These are phyloP conservation scores for Potentilla sterilis DNA, from an alignment of 306 rosid species.

Conservation along the genomic window DNA sequence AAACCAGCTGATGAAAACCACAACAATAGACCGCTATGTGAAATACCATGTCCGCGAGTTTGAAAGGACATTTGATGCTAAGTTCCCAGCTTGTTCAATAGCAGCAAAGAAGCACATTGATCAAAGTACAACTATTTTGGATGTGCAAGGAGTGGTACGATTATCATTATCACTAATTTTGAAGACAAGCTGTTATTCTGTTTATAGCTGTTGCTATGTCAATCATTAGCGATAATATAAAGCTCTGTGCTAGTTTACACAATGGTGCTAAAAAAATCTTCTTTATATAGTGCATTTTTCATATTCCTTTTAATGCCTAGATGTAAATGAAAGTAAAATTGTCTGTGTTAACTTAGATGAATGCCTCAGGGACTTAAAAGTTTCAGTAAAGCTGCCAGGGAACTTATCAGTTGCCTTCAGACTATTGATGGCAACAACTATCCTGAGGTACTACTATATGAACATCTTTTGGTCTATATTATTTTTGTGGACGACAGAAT, in stretches of 20 bases:
- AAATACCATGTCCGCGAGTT: slow-evolving; percentile 78
- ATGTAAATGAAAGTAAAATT: background rate
- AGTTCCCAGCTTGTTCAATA: slow-evolving; percentile 92
- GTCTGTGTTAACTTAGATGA: background rate
- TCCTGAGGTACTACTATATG: slow-evolving; percentile 64
- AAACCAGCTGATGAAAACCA: slow-evolving; percentile 70
- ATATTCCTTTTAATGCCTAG: background rate
- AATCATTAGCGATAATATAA: background rate
- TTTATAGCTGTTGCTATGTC: background rate
- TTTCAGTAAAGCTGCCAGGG: slow-evolving; percentile 82
- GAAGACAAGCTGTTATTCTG: background rate
- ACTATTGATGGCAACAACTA: slow-evolving; percentile 83
- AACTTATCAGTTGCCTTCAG: slow-evolving; percentile 67
- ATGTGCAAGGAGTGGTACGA: slow-evolving; percentile 94
- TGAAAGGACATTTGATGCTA: slow-evolving; percentile 67
- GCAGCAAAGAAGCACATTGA: slow-evolving; percentile 89
- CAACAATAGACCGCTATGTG: slow-evolving; percentile 81
- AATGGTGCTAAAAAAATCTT: background rate
- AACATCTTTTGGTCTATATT: background rate
- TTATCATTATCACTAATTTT: slow-evolving; percentile 16
- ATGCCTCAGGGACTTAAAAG: slow-evolving; percentile 70
- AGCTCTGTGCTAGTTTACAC: background rate
- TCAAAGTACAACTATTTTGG: slow-evolving; percentile 91
- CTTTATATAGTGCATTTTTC: background rate
- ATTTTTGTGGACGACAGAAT: slow-evolving; percentile 17